Conservation (phyloP, 805 yeast genomes). For the Zygosaccharomyces gambellarensis region DNA sequence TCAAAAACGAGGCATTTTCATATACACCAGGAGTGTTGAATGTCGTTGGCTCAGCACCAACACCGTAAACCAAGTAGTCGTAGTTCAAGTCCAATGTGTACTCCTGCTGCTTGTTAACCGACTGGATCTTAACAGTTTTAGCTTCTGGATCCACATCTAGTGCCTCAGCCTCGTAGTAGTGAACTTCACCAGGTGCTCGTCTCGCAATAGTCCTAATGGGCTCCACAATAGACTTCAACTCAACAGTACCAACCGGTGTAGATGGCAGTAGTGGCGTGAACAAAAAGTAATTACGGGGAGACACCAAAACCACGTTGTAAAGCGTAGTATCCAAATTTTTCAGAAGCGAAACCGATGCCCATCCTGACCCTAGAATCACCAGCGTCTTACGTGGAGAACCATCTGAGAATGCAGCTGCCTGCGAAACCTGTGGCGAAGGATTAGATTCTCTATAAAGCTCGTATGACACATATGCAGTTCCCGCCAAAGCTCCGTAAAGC, state of each 20-base stretch:
- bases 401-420: constrained; percentile 48
- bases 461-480: constrained; percentile 57
- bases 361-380: constrained; percentile 83
- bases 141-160: constrained; percentile 69
- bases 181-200: constrained; percentile 69
- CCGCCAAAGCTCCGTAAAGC: constrained; percentile 40
- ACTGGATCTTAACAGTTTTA: constrained; percentile 61
- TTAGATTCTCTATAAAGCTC: constrained; percentile 57
- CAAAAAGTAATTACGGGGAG: constrained; percentile 92
- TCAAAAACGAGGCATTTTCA: constrained; percentile 81
- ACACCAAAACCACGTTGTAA: constrained; percentile 83
- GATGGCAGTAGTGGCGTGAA: constrained; percentile 96
- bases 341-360: constrained; percentile 88
- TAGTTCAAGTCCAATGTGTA: constrained; percentile 49
- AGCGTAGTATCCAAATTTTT: constrained; percentile 79
- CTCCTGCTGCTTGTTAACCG: constrained; percentile 44
- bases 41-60: constrained; percentile 92
- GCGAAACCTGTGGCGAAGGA: constrained; percentile 58
- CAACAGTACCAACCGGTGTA: constrained; percentile 91
- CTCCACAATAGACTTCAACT: constrained; percentile 85
- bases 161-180: constrained; percentile 87
- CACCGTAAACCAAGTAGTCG: constrained; percentile 86
- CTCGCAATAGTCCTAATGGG: constrained; percentile 87
- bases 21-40: constrained; percentile 93
- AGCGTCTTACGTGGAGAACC: constrained; percentile 41